Evolutionary conservation across 192 early-diverging fungal species (phyloP).

Genomic region (Borealophlyctis nickersoniae): DNA sequence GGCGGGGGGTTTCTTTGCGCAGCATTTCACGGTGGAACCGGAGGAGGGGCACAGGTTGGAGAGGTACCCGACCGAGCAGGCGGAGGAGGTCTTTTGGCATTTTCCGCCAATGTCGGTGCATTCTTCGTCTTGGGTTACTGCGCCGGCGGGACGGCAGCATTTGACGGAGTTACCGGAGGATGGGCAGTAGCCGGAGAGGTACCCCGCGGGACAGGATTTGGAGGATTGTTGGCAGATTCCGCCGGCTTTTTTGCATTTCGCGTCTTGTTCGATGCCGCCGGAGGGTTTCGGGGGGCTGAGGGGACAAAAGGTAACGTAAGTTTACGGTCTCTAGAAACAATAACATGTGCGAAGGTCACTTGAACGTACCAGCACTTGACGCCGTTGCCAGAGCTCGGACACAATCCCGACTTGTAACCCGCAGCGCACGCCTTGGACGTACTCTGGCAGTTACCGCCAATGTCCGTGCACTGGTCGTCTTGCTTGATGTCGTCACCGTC

Average conservation of each 20-base stretch:
- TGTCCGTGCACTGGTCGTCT: neutral
- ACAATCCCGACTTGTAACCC: constrained; percentile 1
- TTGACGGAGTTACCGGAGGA: constrained; percentile 8
- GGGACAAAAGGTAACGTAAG: no score
- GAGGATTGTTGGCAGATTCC: neutral
- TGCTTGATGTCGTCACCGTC: neutral
- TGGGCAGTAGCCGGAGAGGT: constrained; percentile 16
- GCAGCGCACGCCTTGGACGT: constrained; percentile 3
- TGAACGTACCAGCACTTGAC: constrained; percentile 5
- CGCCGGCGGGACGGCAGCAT: constrained; percentile 9
- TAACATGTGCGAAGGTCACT: neutral
- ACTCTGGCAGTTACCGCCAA: neutral
- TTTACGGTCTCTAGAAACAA: no score
- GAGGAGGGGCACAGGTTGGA: neutral
- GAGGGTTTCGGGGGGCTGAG: no score
- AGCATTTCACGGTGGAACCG: constrained; percentile 3
- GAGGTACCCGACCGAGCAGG: constrained; percentile 4
- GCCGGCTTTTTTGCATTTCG: neutral
- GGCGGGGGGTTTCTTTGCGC: neutral
- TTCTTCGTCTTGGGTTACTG: neutral
- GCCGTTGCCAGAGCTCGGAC: constrained; percentile 1
- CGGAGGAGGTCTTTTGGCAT: neutral
- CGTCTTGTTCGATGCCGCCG: neutral
- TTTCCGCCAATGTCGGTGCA: neutral
- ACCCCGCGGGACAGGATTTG: neutral